phyloP scores from a whole-genome alignment of 2,329 filamentous ascomycete species.

The Conoideocrella luteorostrata region DNA sequence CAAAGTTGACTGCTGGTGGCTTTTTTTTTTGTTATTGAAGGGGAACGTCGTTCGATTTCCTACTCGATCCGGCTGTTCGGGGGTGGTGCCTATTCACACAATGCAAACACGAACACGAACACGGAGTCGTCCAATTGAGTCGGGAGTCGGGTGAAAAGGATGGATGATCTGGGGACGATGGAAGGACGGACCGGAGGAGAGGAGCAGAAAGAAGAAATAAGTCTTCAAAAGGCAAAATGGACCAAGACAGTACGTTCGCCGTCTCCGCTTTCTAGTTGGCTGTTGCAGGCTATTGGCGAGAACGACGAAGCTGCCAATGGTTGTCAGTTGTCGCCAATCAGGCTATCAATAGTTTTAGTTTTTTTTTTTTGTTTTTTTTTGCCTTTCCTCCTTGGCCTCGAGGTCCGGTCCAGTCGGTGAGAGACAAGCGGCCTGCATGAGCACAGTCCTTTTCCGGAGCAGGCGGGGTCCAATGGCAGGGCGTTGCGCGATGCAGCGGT shows the following conservation, averaged over 20 bases:
- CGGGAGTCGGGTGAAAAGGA: too few relatives aligned
- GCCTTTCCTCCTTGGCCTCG: not conserved
- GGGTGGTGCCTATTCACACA: too few relatives aligned
- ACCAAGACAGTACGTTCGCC: not conserved
- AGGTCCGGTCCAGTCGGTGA: constrained; percentile 8
- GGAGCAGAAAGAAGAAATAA: not conserved
- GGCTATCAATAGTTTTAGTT: not conserved
- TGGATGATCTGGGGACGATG: not conserved
- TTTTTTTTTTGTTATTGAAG: not conserved
- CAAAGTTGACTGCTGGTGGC: constrained; percentile 12
- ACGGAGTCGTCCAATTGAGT: not conserved
- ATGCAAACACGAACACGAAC: not conserved
- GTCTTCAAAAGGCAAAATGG: constrained; percentile 1
- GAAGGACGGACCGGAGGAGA: not conserved
- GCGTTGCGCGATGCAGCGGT: constrained; percentile 13
- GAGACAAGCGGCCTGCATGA: constrained; percentile 8
- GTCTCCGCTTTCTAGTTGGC: constrained; percentile 1
- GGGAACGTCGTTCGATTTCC: not conserved
- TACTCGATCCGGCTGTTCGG: too few relatives aligned
- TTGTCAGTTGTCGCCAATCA: too few relatives aligned
- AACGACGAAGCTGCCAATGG: too few relatives aligned
- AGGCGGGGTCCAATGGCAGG: constrained; percentile 15
- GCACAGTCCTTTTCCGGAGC: not conserved
- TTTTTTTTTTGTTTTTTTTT: constrained; percentile 4
- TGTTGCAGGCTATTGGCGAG: not conserved